Base-by-base conservation (phyloP, 257 asterid species). In the Ilex asprella region DNA sequence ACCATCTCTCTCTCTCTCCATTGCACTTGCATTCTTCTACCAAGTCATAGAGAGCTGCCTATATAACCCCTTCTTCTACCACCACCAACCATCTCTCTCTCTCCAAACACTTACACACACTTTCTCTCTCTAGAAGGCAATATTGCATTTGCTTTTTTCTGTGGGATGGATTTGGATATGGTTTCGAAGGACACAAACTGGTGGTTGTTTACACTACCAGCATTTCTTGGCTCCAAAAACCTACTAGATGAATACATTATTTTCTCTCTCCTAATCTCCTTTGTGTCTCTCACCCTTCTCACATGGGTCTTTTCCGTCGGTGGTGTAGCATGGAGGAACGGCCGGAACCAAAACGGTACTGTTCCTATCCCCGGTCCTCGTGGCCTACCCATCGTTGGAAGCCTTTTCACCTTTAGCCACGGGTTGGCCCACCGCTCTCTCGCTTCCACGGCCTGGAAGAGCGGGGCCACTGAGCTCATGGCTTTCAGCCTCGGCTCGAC, bases 391-490 rank as follows among this genome's bases (percentile, higher is more conserved):
- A 47, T 80, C 29, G 66, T 85, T 1, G 94, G 94, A 9, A 80
- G 87, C 84, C 65, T 85, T 56, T 69, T 78, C 75, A 62, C 58
- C 68, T 63, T 85, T 75, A 82, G 87, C 74, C 79, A 59, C 16
- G 89, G 93, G 76, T 69, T 85, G 72, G 81, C 94, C 60, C 94
- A 85, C 62, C 84, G 75, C 2, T 73, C 83, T 10, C 82, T 85
- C 0, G 79, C 84, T 0, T 44, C 73, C 71, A 80, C 58, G 80
- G 86, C 89, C 65, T 63, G 27, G 27, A 21, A 72, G 0, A 55
- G 63, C 67, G 56, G 21, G 1, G 65, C 63, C 7, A 21, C 27
- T 4, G 64, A 77, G 43, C 74, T 84, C 58, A 79, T 84, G 91
- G 84, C 87, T 39, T 75, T 84, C 47, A 84, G 84, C 76, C 46